phyloP scores from a whole-genome alignment of 768 basidiomycete genomes.

The Tulasnella sp. region DNA sequence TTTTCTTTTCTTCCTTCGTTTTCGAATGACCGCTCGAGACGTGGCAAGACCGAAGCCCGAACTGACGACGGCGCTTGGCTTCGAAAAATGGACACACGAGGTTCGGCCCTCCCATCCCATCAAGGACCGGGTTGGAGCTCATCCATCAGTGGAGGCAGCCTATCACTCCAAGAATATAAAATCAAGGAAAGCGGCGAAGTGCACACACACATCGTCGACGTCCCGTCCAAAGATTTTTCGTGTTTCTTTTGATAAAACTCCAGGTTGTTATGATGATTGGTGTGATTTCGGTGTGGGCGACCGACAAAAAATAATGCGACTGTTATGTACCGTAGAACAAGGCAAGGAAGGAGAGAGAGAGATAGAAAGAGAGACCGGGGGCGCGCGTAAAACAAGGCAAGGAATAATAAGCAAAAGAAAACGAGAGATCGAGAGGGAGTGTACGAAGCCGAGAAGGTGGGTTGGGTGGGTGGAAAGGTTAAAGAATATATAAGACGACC shows the following conservation, averaged over 20 bases:
- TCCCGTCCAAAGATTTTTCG: no score
- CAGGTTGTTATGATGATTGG: not conserved
- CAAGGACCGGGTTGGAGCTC: not conserved
- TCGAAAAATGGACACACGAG: no score
- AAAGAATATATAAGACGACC: not conserved
- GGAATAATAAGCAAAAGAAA: not conserved
- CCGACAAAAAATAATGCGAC: not conserved
- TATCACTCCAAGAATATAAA: not conserved
- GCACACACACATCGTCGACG: not conserved
- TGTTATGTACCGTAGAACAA: conserved; percentile 2
- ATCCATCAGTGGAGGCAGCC: not conserved
- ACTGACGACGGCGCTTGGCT: not conserved
- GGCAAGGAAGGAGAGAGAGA: not conserved
- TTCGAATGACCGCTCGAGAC: conserved; percentile 1
- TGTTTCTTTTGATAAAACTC: no score
- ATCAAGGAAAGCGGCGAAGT: not conserved
- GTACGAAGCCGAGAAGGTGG: not conserved
- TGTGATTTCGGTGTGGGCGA: not conserved
- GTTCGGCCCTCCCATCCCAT: not conserved
- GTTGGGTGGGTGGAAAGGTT: no score
- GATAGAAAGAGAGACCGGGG: not conserved
- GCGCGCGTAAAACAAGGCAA: not conserved
- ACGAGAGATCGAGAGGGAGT: not conserved
- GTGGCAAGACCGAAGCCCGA: not conserved
- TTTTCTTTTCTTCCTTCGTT: not conserved